Conservation (phyloP, 257 asterid genomes). For the Penstemon barbatus region DNA sequence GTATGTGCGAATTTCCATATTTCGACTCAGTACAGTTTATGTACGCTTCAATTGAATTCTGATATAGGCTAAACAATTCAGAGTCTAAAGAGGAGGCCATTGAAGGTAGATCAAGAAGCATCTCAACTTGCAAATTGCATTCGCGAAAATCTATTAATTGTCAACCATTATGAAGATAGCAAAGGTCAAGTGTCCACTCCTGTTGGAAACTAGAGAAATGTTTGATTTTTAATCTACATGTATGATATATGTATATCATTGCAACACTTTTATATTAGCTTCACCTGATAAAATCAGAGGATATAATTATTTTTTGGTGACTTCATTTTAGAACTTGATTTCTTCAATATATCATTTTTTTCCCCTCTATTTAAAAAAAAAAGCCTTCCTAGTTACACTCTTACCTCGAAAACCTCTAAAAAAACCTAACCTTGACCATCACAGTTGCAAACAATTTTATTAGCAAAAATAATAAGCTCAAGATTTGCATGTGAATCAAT, state of each 20-base stretch:
- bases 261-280: not conserved
- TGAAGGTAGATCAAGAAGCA: conserved; percentile 73
- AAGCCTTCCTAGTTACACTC: too few relatives aligned
- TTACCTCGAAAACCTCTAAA: too few relatives aligned
- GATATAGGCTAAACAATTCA: conserved; percentile 23
- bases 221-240: conserved; percentile 6
- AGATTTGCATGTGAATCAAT: too few relatives aligned
- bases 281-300: conserved; percentile 1
- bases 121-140: conserved; percentile 57
- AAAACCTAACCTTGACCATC: too few relatives aligned
- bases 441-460: too few relatives aligned
- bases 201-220: conserved; percentile 39
- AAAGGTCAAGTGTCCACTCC: conserved; percentile 57
- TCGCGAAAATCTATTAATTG: conserved; percentile 51
- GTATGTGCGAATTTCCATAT: conserved; percentile 29
- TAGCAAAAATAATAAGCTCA: too few relatives aligned
- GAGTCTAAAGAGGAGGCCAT: conserved; percentile 58
- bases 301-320: conserved; percentile 5
- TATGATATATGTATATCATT: conserved; percentile 24
- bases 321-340: conserved; percentile 2
- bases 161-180: conserved; percentile 42
- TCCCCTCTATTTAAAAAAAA: too few relatives aligned
- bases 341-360: too few relatives aligned
- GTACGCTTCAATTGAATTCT: not conserved
- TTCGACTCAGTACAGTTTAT: not conserved